phyloP scores from a whole-genome alignment of 352 stramenopile species.

The Ophiocytium majus region DNA sequence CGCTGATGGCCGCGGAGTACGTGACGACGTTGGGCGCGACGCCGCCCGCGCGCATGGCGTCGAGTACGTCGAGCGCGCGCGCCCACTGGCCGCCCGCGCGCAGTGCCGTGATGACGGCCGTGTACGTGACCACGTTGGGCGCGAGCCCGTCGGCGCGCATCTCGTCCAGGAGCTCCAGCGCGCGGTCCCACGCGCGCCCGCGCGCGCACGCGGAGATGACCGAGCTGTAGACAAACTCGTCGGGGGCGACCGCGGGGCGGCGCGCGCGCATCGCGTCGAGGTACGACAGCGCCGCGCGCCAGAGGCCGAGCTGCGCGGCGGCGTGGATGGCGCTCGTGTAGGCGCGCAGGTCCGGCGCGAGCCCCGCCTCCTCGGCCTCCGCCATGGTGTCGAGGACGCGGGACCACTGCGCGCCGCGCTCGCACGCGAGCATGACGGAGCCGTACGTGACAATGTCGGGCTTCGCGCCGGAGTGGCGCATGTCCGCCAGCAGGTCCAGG shows the following conservation, averaged over 20 bases:
- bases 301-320: conserved; percentile 41
- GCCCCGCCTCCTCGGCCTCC: conserved; percentile 30
- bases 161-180: conserved; percentile 29
- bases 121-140: conserved; percentile 37
- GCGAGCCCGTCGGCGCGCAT: conserved; percentile 31
- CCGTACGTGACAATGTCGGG: conserved; percentile 49
- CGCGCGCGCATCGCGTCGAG: conserved; percentile 43
- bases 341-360: neutral
- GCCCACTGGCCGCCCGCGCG: conserved; percentile 8
- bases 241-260: conserved; percentile 32
- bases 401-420: conserved; percentile 48
- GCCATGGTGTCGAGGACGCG: conserved; percentile 52
- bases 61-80: conserved; percentile 29
- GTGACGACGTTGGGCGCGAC: conserved; percentile 55
- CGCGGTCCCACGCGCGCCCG: conserved; percentile 35
- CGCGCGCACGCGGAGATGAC: conserved; percentile 48
- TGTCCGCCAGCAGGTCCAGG: conserved; percentile 15
- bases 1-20: conserved; percentile 42
- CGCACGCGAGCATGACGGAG: conserved; percentile 49
- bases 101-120: conserved; percentile 30
- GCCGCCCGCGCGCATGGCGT: conserved; percentile 31
- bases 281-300: conserved; percentile 24
- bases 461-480: conserved; percentile 26
- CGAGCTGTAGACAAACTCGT: conserved; percentile 42
- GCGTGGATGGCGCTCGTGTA: conserved; percentile 50